Conservation (phyloP, 2,329 filamentous ascomycete genomes). For the Xylariaceae sp. region DNA sequence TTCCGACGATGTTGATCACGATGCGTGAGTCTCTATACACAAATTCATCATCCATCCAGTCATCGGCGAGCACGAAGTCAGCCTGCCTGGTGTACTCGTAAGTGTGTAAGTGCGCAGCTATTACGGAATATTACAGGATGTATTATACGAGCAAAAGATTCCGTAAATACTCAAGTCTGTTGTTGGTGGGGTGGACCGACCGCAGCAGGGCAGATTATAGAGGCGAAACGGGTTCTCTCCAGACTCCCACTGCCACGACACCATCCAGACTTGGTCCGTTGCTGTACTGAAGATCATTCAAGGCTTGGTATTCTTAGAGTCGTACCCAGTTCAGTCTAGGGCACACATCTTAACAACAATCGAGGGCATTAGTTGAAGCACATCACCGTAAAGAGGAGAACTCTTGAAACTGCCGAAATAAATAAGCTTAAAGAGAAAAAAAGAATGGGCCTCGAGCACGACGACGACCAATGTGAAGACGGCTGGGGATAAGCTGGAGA, state of each 20-base stretch:
- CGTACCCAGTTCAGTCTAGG: too few relatives aligned
- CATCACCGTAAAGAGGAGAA: background rate
- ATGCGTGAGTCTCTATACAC: background rate
- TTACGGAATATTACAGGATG: background rate
- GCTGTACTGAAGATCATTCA: too few relatives aligned
- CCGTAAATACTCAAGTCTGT: background rate
- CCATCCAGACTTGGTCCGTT: background rate
- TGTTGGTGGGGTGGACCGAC: background rate
- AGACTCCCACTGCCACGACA: background rate
- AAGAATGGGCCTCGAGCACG: background rate
- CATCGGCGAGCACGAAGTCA: background rate
- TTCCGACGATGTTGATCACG: background rate
- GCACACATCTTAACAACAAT: background rate
- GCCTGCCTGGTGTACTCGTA: background rate
- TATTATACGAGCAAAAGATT: background rate
- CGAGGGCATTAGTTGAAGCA: too few relatives aligned
- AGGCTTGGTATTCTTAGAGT: too few relatives aligned
- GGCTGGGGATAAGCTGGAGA: background rate
- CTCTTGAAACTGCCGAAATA: background rate
- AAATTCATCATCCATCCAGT: background rate
- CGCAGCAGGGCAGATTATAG: background rate
- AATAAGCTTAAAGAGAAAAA: background rate
- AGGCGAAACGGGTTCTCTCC: background rate
- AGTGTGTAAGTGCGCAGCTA: background rate
- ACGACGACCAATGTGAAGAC: background rate